Percentiles rank a stretch among this genome's conserved stretches.
Conservation (phyloP, 495 filamentous ascomycete species). For the Cercophora newfieldiana region DNA sequence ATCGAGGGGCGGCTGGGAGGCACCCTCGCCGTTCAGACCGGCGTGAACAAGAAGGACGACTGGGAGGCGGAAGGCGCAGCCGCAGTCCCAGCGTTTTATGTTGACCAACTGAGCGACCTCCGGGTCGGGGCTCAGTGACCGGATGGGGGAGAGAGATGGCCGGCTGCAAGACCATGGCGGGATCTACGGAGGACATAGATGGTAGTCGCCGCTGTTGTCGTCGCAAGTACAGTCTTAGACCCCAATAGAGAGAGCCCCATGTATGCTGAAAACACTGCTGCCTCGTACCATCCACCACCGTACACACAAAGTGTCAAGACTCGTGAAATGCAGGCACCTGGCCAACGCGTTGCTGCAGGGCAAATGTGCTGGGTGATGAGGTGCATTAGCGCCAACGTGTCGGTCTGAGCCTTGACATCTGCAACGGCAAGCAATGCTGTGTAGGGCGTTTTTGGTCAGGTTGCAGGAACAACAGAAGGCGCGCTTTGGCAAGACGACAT, state of each 20-base stretch:
- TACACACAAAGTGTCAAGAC: not conserved
- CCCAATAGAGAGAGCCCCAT: no score
- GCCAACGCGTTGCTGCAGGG: not conserved
- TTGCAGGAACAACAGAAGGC: not conserved
- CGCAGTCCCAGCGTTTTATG: slow-evolving; percentile 73
- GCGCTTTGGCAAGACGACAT: not conserved
- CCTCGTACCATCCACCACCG: no score
- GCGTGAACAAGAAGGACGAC: slow-evolving; percentile 79
- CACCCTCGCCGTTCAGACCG: slow-evolving; percentile 88
- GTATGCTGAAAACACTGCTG: no score
- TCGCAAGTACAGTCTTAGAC: no score
- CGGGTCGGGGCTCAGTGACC: slow-evolving; percentile 31
- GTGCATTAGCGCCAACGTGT: not conserved
- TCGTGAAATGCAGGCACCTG: not conserved
- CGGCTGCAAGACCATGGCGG: no score
- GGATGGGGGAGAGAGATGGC: no score
- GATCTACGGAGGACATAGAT: no score
- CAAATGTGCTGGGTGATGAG: not conserved
- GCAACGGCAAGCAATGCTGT: not conserved
- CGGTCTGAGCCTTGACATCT: not conserved
- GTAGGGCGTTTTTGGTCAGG: not conserved
- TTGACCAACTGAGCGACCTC: slow-evolving; percentile 81
- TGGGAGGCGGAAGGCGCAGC: slow-evolving; percentile 62
- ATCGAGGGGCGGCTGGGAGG: slow-evolving; percentile 88
- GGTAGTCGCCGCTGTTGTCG: no score